These are phyloP conservation scores for Massariosphaeria phaeospora DNA, from an alignment of 495 filamentous ascomycete genomes.

Conservation along the genomic window DNA sequence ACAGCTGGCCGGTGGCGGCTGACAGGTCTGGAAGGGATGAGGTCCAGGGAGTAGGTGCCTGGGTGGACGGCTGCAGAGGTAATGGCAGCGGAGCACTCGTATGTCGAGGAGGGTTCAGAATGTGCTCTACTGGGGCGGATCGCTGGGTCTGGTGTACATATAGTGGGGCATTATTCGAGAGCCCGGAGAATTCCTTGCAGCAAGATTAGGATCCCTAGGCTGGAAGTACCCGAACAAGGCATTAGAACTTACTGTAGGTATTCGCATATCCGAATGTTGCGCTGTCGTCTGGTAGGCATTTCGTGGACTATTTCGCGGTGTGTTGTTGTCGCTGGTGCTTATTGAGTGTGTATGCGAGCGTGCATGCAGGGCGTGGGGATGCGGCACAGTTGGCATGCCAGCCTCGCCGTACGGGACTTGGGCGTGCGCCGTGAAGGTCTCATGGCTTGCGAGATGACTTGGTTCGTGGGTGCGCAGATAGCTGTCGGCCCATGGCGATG, in stretches of 20 bases:
- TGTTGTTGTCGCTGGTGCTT: too few species aligned
- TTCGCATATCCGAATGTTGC: too few species aligned
- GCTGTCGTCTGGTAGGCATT: too few species aligned
- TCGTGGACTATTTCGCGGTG: too few species aligned
- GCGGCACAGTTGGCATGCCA: neutral
- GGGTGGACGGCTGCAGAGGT: neutral
- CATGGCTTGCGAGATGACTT: neutral
- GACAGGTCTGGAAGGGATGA: too few species aligned
- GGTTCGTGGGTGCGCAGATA: neutral
- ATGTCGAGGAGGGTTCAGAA: neutral
- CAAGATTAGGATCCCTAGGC: neutral
- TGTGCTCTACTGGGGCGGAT: constrained; percentile 3
- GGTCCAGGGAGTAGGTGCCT: neutral
- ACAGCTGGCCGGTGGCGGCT: neutral
- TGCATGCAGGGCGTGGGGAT: too few species aligned
- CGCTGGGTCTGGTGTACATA: neutral
- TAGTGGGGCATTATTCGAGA: neutral
- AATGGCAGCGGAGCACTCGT: neutral
- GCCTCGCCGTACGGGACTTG: neutral
- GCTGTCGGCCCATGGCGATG: neutral
- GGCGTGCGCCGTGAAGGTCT: neutral
- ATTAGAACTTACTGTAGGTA: neutral
- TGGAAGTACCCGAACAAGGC: too few species aligned
- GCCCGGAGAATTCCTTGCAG: neutral
- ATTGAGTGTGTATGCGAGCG: too few species aligned